Evolutionary conservation across 2,329 filamentous ascomycete species (phyloP), one percentile per base, ranked within the genome.

Genomic region (Ophiosphaerella korrae): DNA sequence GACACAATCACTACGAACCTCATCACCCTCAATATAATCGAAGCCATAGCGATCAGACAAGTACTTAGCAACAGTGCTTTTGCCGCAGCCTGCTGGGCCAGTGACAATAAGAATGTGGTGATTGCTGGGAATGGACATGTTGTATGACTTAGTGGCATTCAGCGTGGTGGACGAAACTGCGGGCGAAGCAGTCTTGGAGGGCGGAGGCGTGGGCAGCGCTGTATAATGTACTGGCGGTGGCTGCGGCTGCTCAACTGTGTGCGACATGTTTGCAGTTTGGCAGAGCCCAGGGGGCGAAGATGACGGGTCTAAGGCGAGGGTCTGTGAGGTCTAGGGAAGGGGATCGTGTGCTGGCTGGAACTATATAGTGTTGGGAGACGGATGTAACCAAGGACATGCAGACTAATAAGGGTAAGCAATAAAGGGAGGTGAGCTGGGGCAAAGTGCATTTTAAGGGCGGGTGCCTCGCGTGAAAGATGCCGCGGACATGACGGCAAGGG

Each of bases 41-140:
- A 80, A 68, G 2, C 64, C 63, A 46, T 80, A 76, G 7, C 68
- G 68, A 13, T 74, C 60, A 7, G 78, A 70, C 9, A 83, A 69
- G 42, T 73, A 72, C 48, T 77, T 74, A 12, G 79, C 79, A 35
- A 81, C 75, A 7, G 79, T 81, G 50, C 76, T 82, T 72, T 83
- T 83, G 24, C 80, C 80, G 55, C 80, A 81, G 32, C 80, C 80
- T 44, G 80, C 80, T 16, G 80, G 80, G 5, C 80, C 80, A 16
- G 78, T 80, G 24, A 82, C 76, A 57, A 82, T 76, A 67, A 78
- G 78, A 48, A 81, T 79, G 67, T 80, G 77, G 56, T 78, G 74
- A 51, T 77, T 73, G 53, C 65, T 64, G 6, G 70, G 62, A 14
- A 68, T 64, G n/a, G 57, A 37, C 68, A 74, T 71, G 36, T 50